These are phyloP conservation scores for Tetratostichococcus sp. DNA, from an alignment of 139 green algal genomes.

Conservation along the genomic window DNA sequence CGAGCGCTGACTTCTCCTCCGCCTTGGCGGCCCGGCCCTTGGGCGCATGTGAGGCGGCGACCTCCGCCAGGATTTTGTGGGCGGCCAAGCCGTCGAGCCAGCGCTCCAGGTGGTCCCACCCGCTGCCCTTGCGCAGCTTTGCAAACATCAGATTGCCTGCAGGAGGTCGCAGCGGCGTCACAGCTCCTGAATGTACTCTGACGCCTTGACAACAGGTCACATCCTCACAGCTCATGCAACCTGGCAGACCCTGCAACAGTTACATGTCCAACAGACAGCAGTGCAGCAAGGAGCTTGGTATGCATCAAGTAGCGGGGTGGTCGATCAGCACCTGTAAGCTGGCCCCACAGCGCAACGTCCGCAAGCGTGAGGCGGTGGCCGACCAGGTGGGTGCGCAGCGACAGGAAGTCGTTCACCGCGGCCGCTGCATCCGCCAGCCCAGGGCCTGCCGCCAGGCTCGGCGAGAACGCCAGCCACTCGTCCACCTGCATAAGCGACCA, in stretches of 20 bases:
- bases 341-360: conserved; percentile 84
- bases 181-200: too few species aligned
- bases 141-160: conserved; percentile 60
- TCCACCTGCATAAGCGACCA: conserved; percentile 57
- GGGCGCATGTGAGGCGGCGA: conserved; percentile 30
- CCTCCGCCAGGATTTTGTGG: conserved; percentile 37
- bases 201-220: too few species aligned
- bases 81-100: conserved; percentile 68
- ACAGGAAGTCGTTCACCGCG: conserved; percentile 67
- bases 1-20: conserved; percentile 17
- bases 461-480: conserved; percentile 73
- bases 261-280: too few species aligned
- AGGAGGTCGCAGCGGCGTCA: background rate
- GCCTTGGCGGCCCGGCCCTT: conserved; percentile 30
- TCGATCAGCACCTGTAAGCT: conserved; percentile 59
- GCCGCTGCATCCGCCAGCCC: conserved; percentile 58
- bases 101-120: conserved; percentile 67
- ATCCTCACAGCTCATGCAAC: too few species aligned
- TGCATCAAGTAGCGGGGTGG: too few species aligned
- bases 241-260: too few species aligned
- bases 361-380: conserved; percentile 71
- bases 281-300: too few species aligned
- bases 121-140: conserved; percentile 46
- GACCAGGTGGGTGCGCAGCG: conserved; percentile 79
- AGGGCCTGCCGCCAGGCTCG: conserved; percentile 47